These are phyloP conservation scores for Yamadazyma endophytica DNA, from an alignment of 805 yeast genomes.

Conservation along the genomic window DNA sequence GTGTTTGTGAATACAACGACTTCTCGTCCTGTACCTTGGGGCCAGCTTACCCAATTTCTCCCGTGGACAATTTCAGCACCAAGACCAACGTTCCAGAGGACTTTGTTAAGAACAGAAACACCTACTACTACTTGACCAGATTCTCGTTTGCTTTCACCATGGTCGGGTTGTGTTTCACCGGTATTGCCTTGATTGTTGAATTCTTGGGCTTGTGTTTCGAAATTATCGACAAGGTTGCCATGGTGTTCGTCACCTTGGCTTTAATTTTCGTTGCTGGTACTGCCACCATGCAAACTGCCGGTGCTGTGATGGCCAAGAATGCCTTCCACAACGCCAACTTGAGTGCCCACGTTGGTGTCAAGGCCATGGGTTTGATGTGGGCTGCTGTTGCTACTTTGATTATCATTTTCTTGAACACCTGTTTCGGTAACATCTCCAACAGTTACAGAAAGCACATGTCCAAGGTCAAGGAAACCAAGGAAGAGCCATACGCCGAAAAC, in stretches of 20 bases:
- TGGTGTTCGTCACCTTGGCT: conserved; percentile 49
- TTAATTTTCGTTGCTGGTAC: conserved; percentile 56
- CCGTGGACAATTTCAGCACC: conserved; percentile 65
- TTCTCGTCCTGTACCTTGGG: conserved; percentile 51
- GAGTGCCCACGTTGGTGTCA: conserved; percentile 49
- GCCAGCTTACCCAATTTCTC: conserved; percentile 86
- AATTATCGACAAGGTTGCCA: conserved; percentile 50
- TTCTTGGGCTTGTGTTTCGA: conserved; percentile 54
- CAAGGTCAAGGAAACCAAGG: conserved; percentile 27
- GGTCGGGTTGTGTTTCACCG: conserved; percentile 57
- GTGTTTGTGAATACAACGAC: conserved; percentile 54
- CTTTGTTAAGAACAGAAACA: conserved; percentile 51
- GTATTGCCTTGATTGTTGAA: conserved; percentile 55
- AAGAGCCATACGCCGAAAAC: conserved; percentile 20
- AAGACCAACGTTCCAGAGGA: conserved; percentile 47
- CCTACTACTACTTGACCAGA: conserved; percentile 62
- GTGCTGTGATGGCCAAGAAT: conserved; percentile 66
- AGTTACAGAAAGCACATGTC: conserved; percentile 51
- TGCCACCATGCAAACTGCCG: conserved; percentile 72
- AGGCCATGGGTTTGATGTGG: conserved; percentile 65
- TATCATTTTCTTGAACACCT: conserved; percentile 48
- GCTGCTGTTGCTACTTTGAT: conserved; percentile 55
- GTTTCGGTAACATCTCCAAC: conserved; percentile 45
- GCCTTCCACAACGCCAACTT: conserved; percentile 53
- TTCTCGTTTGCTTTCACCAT: conserved; percentile 61